Evolutionary conservation across 768 basidiomycete species (phyloP), one percentile per base, ranked within the genome.

Genomic region (Leccinellum luteum): DNA sequence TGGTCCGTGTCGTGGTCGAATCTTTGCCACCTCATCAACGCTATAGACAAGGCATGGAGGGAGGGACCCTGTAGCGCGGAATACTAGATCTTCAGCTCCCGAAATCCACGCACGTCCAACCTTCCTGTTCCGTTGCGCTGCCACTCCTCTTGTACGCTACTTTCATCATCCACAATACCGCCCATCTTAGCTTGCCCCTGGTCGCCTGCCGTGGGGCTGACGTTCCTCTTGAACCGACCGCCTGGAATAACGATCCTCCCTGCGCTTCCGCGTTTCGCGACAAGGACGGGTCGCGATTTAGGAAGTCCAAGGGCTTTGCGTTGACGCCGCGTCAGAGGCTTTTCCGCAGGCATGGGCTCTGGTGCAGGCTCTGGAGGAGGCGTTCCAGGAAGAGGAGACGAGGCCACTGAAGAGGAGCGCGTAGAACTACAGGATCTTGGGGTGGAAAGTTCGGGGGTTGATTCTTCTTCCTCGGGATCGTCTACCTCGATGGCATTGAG

Each of bases 61-160:
- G 27, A 17, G 41, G 49, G 45, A 7, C n/a, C n/a, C n/a, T n/a
- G 55, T 21, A 23, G 54, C 30, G 50, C 34, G 21, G 31, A 51
- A 45, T 44, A 52, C 65, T 74, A 84, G 60, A 90, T 90, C 80
- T 81, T 87, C 70, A 90, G 69, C 74, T 90, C 89, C 63, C 87
- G 75, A 71, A 90, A 90, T 53, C 89, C 89, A 53, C 89, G 77
- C 53, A 90, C 87, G 69, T 90, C 89, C 57, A 90, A 70, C 65
- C 88, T 75, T 51, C 88, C 89, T 31, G 82, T 81, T 60, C 88
- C 88, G 71, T 87, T 90, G 69, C 73, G 78, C 65, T 72, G 75
- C 88, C 89, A 90, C 67, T 81, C 82, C 6, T 69, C 76, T 14
- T 72, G 70, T 34, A 63, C 66, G 23, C 63, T 64, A 2, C 66